A percentile compares a stretch with the other conserved stretches of the same genome.
Conservation (phyloP, 1,284 basidiomycete genomes). For the Stygiomarasmius scandens region DNA sequence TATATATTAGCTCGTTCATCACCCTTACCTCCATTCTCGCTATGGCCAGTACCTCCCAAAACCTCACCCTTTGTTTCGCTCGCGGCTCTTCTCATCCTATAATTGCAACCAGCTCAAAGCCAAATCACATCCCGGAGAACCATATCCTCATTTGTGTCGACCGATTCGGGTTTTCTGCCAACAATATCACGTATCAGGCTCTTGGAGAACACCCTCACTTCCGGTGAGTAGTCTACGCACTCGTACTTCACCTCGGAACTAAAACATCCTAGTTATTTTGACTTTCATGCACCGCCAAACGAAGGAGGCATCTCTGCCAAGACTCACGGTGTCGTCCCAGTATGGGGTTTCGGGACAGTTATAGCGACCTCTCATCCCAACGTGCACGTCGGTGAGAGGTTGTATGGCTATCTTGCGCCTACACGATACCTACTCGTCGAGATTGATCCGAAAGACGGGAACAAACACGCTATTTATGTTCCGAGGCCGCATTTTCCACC, state of each 20-base stretch:
- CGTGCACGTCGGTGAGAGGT: slow-evolving; percentile 53
- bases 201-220: slow-evolving; percentile 67
- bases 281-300: slow-evolving; percentile 55
- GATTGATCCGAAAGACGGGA: slow-evolving; percentile 50
- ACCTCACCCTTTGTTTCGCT: slow-evolving; percentile 38
- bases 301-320: slow-evolving; percentile 36
- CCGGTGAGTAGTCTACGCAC: slow-evolving; percentile 37
- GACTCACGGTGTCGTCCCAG: slow-evolving; percentile 63
- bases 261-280: slow-evolving; percentile 54
- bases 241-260: not conserved
- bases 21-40: too few relatives aligned
- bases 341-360: slow-evolving; percentile 68
- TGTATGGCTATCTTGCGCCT: slow-evolving; percentile 67
- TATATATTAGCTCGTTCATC: too few relatives aligned
- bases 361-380: slow-evolving; percentile 47
- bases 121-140: slow-evolving; percentile 38
- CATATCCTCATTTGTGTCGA: slow-evolving; percentile 61
- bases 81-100: slow-evolving; percentile 31
- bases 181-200: slow-evolving; percentile 62
- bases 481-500: slow-evolving; percentile 58
- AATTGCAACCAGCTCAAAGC: slow-evolving; percentile 31
- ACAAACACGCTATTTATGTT: slow-evolving; percentile 54
- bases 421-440: slow-evolving; percentile 55
- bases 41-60: slow-evolving; percentile 9
- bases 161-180: slow-evolving; percentile 66